phyloP scores from a whole-genome alignment of 495 filamentous ascomycete species.

The Physcia stellaris region DNA sequence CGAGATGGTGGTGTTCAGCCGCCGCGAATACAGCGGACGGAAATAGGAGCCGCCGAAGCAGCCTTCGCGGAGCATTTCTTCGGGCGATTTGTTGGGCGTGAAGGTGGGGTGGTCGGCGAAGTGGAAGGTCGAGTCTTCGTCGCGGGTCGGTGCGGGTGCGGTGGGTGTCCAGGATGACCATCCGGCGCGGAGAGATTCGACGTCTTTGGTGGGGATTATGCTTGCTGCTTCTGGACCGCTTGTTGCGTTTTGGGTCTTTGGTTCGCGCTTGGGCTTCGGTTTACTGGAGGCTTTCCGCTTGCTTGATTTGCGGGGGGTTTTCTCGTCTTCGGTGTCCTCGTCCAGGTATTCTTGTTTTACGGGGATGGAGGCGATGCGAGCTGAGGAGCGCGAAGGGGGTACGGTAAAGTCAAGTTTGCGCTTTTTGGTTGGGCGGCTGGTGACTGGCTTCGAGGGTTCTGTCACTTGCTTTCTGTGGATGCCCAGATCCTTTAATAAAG shows the following conservation, averaged over 20 bases:
- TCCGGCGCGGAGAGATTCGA: conserved; percentile 18
- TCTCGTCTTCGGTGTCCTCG: conserved; percentile 8
- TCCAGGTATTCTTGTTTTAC: conserved; percentile 16
- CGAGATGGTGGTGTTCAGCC: conserved; percentile 22
- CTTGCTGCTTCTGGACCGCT: conserved; percentile 1
- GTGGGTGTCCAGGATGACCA: conserved; percentile 29
- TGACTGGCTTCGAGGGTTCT: background rate
- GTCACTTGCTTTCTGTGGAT: conserved; percentile 18
- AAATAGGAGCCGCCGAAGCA: conserved; percentile 35
- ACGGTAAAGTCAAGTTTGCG: conserved; percentile 12
- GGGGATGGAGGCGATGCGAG: conserved; percentile 20
- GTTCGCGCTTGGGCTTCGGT: background rate
- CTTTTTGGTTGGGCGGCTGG: conserved; percentile 11
- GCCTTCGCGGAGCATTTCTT: conserved; percentile 32
- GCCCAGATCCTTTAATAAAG: conserved; percentile 13
- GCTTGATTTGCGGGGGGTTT: background rate
- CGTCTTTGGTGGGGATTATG: conserved; percentile 12
- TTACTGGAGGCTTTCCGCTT: background rate
- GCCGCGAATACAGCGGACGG: conserved; percentile 25
- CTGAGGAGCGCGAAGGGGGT: conserved; percentile 21
- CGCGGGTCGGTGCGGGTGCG: conserved; percentile 23
- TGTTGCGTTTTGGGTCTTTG: background rate
- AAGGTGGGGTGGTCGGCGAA: conserved; percentile 28
- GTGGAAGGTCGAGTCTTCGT: conserved; percentile 24
- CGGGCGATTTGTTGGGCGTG: conserved; percentile 34